phyloP scores from a whole-genome alignment of 169 alveolate species.

The Plasmodium gonderi region DNA sequence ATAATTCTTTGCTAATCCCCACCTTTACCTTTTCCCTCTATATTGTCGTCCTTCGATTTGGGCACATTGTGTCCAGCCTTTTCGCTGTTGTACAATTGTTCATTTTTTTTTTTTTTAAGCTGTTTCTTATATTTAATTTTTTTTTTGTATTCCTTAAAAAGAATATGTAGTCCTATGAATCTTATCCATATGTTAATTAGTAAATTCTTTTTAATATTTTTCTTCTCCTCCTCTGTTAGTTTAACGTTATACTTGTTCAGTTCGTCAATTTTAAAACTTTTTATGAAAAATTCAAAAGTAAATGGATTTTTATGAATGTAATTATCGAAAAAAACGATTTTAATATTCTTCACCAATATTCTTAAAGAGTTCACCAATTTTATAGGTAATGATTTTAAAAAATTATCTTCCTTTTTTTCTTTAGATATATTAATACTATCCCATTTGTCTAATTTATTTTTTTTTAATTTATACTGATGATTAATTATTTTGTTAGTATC shows the following conservation, averaged over 20 bases:
- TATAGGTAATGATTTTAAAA: constrained; percentile 82
- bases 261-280: constrained; percentile 60
- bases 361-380: constrained; percentile 83
- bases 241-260: constrained; percentile 59
- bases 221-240: constrained; percentile 71
- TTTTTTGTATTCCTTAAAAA: constrained; percentile 44
- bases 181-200: constrained; percentile 80
- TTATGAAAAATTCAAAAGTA: constrained; percentile 80
- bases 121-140: constrained; percentile 44
- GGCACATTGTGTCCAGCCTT: not conserved
- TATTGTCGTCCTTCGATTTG: not conserved
- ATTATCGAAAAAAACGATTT: constrained; percentile 83
- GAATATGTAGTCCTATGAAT: constrained; percentile 73
- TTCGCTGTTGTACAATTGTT: not conserved
- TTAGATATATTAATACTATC: constrained; percentile 57
- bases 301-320: constrained; percentile 82
- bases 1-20: not conserved
- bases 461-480: constrained; percentile 37
- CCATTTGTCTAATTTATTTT: constrained; percentile 45
- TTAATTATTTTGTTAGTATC: constrained; percentile 44
- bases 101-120: constrained; percentile 13
- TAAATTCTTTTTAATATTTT: constrained; percentile 61
- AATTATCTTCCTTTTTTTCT: constrained; percentile 76
- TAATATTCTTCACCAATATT: constrained; percentile 82
- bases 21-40: not conserved